Base-by-base conservation (phyloP, 306 rosid genomes). In the Senna siamea region DNA sequence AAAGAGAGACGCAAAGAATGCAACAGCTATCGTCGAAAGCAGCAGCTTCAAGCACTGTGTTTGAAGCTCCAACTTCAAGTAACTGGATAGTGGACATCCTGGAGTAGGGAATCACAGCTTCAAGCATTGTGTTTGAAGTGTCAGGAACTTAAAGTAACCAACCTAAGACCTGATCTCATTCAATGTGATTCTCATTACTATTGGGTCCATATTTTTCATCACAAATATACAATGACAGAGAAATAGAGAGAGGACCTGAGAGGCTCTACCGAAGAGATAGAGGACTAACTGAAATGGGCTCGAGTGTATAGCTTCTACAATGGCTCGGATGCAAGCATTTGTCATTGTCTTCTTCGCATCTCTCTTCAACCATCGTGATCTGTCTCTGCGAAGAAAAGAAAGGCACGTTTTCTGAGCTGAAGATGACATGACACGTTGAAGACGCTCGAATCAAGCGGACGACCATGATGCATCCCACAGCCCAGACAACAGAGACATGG, bases 91-190 rank as follows among this genome's bases (percentile, higher is more conserved):
- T 20, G 5, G 96, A 89, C 85, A 81, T 80, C 68, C 80, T 73
- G 14, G 98, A 93, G 52, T 91, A 91, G n/a, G 98, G 97, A 40
- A 93, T 73, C n/a, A 89, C 76, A 26, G 82, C 83, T 81, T 93
- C 96, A 13, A 93, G 97, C 34, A 93, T 87, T 2, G 97, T 93
- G 32, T 81, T 87, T 14, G 97, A 87, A 44, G 97, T 94, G 74
- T 97, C 98, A 0, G 97, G 93, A 68, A 81, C 86, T 7, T 96
- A 85, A 6, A 93, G 82, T 52, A 93, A 77, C 81, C 79, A 91
- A 46, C 94, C 93, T 6, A 89, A 18, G 18, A 72, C 81, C 96
- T 92, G 75, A 73, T 72, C 48, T 23, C 2, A 13, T 20, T 73
- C 55, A 12, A 14, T 10, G 18, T 1, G 17, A 60, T 41, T 80